A percentile compares a stretch with the other conserved stretches of the same genome.
Conservation (phyloP, 305 asterid species). For the Fraxinus baroniana region DNA sequence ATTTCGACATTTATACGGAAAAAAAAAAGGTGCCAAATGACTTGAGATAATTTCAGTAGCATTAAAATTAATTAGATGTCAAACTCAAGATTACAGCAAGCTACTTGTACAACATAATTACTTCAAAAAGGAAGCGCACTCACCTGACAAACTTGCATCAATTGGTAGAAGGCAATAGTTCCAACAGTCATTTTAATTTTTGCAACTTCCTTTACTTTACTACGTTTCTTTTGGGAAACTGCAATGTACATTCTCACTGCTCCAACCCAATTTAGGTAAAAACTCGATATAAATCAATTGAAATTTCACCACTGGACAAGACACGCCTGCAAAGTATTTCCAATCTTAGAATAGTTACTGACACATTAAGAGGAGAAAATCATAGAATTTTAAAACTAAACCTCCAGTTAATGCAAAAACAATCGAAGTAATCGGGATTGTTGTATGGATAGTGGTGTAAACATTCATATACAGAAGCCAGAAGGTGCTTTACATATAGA, state of each 20-base stretch:
- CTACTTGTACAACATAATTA: not conserved
- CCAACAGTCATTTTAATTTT: constrained; percentile 68
- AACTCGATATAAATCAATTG: not conserved
- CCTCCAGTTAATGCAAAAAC: too few relatives aligned
- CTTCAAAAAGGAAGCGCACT: constrained; percentile 16
- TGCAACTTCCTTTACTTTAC: constrained; percentile 37
- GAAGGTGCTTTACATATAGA: too few relatives aligned
- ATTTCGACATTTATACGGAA: too few relatives aligned
- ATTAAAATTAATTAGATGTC: not conserved
- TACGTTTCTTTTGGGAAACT: constrained; percentile 38
- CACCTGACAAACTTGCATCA: constrained; percentile 92
- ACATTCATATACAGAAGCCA: not conserved
- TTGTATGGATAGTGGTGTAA: too few relatives aligned
- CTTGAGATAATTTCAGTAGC: not conserved
- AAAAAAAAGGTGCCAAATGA: not conserved
- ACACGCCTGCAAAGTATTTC: constrained; percentile 33
- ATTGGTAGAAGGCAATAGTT: constrained; percentile 72
- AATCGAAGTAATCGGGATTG: too few relatives aligned
- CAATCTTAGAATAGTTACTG: not conserved
- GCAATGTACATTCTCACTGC: constrained; percentile 69
- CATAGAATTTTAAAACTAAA: not conserved
- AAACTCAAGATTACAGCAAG: not conserved
- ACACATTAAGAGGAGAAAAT: not conserved
- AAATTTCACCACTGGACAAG: constrained; percentile 7
- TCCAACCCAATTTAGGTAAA: constrained; percentile 29